A percentile compares a stretch with the other conserved stretches of the same genome.
Evolutionary conservation across 352 stramenopile species (phyloP).

Genomic region (Pythium insidiosum): DNA sequence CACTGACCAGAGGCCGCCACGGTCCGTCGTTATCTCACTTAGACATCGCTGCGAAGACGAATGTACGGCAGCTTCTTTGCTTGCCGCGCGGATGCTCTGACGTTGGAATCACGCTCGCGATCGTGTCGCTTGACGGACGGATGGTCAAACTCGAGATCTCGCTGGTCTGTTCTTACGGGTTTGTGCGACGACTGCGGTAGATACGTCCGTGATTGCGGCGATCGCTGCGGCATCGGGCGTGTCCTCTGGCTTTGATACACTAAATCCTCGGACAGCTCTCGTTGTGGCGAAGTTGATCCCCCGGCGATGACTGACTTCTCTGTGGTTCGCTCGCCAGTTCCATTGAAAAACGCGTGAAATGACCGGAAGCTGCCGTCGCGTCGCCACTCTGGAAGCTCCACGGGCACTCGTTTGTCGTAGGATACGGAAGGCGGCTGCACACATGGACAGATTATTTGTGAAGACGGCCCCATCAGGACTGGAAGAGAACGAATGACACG

Average conservation of each 20-base stretch:
- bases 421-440: no score
- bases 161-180: no score
- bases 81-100: background rate
- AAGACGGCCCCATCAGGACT: no score
- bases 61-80: constrained; percentile 14
- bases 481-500: no score
- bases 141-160: background rate
- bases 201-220: no score
- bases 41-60: no score
- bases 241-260: no score
- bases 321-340: background rate
- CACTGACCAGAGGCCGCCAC: no score
- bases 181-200: no score
- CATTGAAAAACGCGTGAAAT: constrained; percentile 44
- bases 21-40: no score
- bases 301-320: background rate
- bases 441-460: no score
- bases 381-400: constrained; percentile 6
- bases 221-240: no score
- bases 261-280: background rate
- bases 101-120: background rate
- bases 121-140: background rate
- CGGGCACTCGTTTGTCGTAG: constrained; percentile 6
- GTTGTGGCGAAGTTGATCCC: background rate
- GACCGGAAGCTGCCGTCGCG: constrained; percentile 24